phyloP scores from a whole-genome alignment of 2,329 filamentous ascomycete species.

The Septoria petroselini region DNA sequence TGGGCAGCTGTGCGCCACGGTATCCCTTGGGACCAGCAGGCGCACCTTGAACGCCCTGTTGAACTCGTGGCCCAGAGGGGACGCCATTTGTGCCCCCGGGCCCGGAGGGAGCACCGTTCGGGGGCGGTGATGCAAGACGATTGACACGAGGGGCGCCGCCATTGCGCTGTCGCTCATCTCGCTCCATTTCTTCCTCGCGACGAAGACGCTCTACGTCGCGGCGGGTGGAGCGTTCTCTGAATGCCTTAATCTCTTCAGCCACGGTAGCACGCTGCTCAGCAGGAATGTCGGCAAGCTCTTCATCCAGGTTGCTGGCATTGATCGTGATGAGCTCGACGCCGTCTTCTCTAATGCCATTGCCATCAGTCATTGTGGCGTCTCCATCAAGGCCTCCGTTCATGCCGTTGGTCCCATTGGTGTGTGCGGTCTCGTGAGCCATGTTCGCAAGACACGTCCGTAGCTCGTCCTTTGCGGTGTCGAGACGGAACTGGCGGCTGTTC shows the following conservation, averaged over 20 bases:
- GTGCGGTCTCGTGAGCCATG: slow-evolving; percentile 63
- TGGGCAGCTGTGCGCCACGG: slow-evolving; percentile 59
- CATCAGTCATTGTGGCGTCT: slow-evolving; percentile 26
- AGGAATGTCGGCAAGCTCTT: slow-evolving; percentile 92
- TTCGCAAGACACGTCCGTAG: slow-evolving; percentile 67
- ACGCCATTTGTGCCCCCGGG: slow-evolving; percentile 68
- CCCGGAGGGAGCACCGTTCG: slow-evolving; percentile 37
- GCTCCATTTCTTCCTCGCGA: slow-evolving; percentile 89
- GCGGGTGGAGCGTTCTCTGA: slow-evolving; percentile 84
- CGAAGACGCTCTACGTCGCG: slow-evolving; percentile 83
- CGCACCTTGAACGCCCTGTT: slow-evolving; percentile 64
- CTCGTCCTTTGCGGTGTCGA: slow-evolving; percentile 66
- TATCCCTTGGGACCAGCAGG: slow-evolving; percentile 67
- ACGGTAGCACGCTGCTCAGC: slow-evolving; percentile 95
- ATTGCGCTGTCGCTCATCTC: slow-evolving; percentile 73
- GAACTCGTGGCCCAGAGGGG: slow-evolving; percentile 67
- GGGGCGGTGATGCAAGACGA: slow-evolving; percentile 69
- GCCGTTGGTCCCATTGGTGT: slow-evolving; percentile 30
- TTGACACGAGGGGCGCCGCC: slow-evolving; percentile 58
- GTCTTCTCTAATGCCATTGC: slow-evolving; percentile 50
- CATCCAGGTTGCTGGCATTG: slow-evolving; percentile 70
- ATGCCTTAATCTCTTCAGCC: slow-evolving; percentile 87
- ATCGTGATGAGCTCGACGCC: slow-evolving; percentile 86
- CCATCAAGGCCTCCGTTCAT: slow-evolving; percentile 20
- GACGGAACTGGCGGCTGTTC: slow-evolving; percentile 61